Evolutionary conservation across 805 yeast species (phyloP), one percentile per base, ranked within the genome.

Genomic region (Yamadazyma tumulicola): DNA sequence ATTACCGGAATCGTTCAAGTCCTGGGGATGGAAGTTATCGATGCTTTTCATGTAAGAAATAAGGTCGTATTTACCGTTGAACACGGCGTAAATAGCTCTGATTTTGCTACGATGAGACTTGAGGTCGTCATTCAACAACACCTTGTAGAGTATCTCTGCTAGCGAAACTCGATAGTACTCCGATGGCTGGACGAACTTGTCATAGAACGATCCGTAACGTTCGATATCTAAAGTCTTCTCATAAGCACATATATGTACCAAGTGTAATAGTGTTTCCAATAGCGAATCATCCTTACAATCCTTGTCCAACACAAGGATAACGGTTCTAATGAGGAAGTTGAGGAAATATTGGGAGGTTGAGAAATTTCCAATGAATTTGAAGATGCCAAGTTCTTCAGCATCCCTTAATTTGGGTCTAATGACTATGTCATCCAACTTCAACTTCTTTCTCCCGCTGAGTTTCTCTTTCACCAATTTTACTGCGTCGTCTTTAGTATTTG

Each of bases 401-500:
- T 49, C 49, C 7, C 73, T 47, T 1, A 63, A 56, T 29, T 58
- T 64, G 0, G 95, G 94, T 5, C 70, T 68, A 6, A 85, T 64
- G 12, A 72, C 79, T 4, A 80, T 67, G 3, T 77, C 77, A 14
- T 61, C 42, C 1, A 68, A 60, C 3, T 64, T 51, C 0, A 65
- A 56, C 1, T 59, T 57, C 17, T 59, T 50, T 10, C 26, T 30
- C 36, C 67, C 61, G 7, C 74, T 67, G 26, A 72, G 55, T 18
- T 72, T 53, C 21, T 72, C 74, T 46, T 80, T 79, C 19, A 85
- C 59, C 4, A 77, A 59, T 29, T 70, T 72, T 37, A 84, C 81
- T 5, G 95, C 91, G 40, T 87, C 96, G 36, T 87, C 96, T 35
- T 91, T 74, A 34, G 78, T 79, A 46, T 87, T 87, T 0, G 91